Evolutionary conservation across 805 yeast species (phyloP), one percentile per base, ranked within the genome.

Genomic region (Candida easanensis): DNA sequence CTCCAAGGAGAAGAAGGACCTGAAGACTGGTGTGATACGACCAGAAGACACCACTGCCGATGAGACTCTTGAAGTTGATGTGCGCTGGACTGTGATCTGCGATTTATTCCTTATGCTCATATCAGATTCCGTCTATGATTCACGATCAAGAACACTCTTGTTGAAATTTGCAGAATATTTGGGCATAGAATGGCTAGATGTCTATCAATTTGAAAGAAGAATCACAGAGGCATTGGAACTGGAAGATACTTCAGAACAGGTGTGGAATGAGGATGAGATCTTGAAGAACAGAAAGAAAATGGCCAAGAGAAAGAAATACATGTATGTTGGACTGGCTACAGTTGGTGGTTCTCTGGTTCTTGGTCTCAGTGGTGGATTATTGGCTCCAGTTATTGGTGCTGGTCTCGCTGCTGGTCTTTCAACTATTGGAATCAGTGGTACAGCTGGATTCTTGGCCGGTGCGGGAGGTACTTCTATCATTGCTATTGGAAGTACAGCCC

Each of bases 301-400:
- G 51, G 78, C 80, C 39, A 75, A 73, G 50, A 78, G 76, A 50
- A 82, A 74, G 57, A 82, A 90, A 57, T 68, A 88, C 61, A 83
- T 88, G 40, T 89, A 87, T 57, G 86, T 93, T 49, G 99, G 98
- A 1, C 67, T 93, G 38, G 99, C 99, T 0, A 93, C 98, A 7
- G 74, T 90, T 14, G 98, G 98, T 22, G 99, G 99, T 2, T 90
- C 96, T 1, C 69, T 93, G 18, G 96, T 93, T 2, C 77, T 93
- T 45, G 99, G 99, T 2, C 69, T 93, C 16, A 88, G 97, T 47
- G 98, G 96, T 8, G 99, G 99, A 6, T 65, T 93, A 34, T 68
- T 93, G 35, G 99, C 99, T 0, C 99, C 99, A 0, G 96, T 95
- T 3, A 95, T 93, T 57, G 98, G 98, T 39, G 98, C 98, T 2